These are phyloP conservation scores for Yamadazyma oceani DNA, from an alignment of 1,139 yeast species.

Conservation along the genomic window DNA sequence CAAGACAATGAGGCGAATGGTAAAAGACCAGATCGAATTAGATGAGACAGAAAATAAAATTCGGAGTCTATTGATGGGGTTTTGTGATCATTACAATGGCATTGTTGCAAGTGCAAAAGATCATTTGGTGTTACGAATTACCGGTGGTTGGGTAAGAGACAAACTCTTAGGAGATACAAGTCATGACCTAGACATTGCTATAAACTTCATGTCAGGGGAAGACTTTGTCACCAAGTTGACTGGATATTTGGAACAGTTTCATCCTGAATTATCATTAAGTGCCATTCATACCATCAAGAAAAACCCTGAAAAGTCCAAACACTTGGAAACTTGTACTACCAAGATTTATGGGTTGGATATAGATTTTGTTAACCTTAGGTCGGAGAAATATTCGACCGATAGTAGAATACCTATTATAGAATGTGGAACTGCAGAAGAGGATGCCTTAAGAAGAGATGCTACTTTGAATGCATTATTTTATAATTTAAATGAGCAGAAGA, in stretches of 20 bases:
- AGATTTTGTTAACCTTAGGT: conserved; percentile 88
- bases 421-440: conserved; percentile 89
- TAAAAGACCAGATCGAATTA: conserved; percentile 30
- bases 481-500: conserved; percentile 61
- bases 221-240: conserved; percentile 72
- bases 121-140: conserved; percentile 63
- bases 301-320: conserved; percentile 95
- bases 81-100: conserved; percentile 36
- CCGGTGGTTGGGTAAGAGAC: conserved; percentile 99
- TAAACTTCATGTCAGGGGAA: conserved; percentile 81
- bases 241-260: conserved; percentile 46
- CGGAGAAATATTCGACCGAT: conserved; percentile 78
- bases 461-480: conserved; percentile 89
- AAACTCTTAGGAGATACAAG: conserved; percentile 77
- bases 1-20: conserved; percentile 20
- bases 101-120: conserved; percentile 12
- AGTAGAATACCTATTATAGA: conserved; percentile 77
- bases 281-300: conserved; percentile 79
- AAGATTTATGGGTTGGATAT: conserved; percentile 76
- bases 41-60: conserved; percentile 51
- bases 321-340: conserved; percentile 94
- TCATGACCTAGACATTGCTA: conserved; percentile 89
- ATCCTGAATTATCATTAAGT: conserved; percentile 45
- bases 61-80: conserved; percentile 45
- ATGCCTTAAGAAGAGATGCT: conserved; percentile 92